These are phyloP conservation scores for Claviceps spartinae DNA, from an alignment of 2,329 filamentous ascomycete genomes.

Conservation along the genomic window DNA sequence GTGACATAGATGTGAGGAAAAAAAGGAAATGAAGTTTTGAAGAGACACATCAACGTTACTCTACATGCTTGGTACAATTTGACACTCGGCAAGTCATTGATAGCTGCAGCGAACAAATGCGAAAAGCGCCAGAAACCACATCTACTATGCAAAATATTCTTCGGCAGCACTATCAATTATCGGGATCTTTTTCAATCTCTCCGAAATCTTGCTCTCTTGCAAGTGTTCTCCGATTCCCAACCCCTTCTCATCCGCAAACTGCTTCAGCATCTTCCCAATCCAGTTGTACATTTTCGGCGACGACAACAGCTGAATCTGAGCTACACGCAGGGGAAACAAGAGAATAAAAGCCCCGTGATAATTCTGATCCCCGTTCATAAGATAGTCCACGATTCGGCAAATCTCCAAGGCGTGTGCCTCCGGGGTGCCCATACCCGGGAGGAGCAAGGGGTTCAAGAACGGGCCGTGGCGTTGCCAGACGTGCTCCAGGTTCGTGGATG, in stretches of 20 bases:
- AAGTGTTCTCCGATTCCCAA: conserved; percentile 3
- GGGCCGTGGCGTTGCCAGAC: conserved; percentile 3
- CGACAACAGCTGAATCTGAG: conserved; percentile 1
- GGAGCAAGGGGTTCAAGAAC: conserved; percentile 4
- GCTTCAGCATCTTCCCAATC: conserved; percentile 4
- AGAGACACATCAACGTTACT: too few relatives aligned
- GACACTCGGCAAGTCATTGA: not conserved
- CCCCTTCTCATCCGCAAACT: conserved; percentile 4
- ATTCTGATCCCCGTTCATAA: conserved; percentile 4
- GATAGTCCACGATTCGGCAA: conserved; percentile 6
- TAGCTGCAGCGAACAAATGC: not conserved
- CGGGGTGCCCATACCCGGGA: conserved; percentile 1
- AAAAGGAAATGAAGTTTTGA: too few relatives aligned
- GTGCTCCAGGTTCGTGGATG: not conserved
- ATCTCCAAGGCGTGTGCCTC: conserved; percentile 4
- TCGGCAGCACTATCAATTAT: not conserved
- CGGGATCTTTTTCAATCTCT: not conserved
- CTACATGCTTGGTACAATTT: too few relatives aligned
- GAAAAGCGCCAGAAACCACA: not conserved
- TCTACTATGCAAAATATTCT: not conserved
- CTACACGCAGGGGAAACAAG: conserved; percentile 3
- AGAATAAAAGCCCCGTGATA: conserved; percentile 5
- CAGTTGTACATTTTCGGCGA: conserved; percentile 3
- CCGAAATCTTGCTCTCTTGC: not conserved
- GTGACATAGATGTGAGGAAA: too few relatives aligned